Conservation (phyloP, 441 rosid species). For the Jatropha podagrica region DNA sequence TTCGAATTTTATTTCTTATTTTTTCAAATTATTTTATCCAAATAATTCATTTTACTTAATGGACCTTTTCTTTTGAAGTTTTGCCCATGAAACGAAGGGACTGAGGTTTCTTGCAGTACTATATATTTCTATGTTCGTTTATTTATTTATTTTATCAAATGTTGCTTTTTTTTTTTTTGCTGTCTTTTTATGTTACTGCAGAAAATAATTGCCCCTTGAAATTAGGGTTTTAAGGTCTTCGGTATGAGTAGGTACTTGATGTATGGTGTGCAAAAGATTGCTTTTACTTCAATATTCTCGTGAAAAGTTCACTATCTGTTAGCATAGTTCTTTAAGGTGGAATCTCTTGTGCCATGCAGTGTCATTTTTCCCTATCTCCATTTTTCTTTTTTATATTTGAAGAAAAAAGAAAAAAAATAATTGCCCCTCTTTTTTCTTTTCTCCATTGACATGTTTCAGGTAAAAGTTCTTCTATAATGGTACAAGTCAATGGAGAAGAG, state of each 20-base stretch:
- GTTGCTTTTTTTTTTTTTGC: background rate
- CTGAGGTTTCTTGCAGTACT: background rate
- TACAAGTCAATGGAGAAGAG: slow-evolving; percentile 36
- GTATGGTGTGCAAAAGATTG: background rate
- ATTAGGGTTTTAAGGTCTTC: slow-evolving; percentile 7
- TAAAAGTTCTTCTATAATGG: slow-evolving; percentile 41
- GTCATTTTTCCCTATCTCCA: too few relatives aligned
- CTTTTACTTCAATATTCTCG: background rate
- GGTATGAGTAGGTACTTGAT: background rate
- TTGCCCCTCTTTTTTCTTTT: background rate
- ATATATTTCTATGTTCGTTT: background rate
- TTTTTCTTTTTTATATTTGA: too few relatives aligned
- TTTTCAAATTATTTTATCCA: background rate
- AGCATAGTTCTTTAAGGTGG: too few relatives aligned
- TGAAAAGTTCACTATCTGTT: too few relatives aligned
- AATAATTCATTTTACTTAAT: background rate
- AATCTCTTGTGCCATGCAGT: too few relatives aligned
- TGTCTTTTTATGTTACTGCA: background rate
- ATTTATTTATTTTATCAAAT: background rate
- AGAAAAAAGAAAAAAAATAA: background rate
- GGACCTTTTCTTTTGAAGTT: background rate
- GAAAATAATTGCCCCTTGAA: background rate
- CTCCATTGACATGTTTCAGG: slow-evolving; percentile 20
- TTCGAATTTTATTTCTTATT: background rate
- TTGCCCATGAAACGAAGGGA: background rate